Percentiles rank a stretch among this genome's conserved stretches.
Evolutionary conservation across 352 stramenopile genomes (phyloP).

Genomic region (Pythium oligandrum): DNA sequence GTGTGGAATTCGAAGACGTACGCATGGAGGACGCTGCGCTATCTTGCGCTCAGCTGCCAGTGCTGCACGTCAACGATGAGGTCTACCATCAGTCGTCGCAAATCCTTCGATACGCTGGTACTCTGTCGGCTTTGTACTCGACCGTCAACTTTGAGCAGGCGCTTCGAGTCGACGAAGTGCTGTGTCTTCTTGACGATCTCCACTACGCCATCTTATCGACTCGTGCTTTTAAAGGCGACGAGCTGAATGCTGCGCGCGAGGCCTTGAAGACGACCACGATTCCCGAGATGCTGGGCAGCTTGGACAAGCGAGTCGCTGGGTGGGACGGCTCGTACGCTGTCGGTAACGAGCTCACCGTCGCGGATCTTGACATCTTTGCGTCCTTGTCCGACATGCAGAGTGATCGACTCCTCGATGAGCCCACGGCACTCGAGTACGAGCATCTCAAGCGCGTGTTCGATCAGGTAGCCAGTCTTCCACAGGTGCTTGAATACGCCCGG

Average conservation of each 20-base stretch:
- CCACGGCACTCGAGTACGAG: constrained; percentile 14
- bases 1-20: constrained; percentile 54
- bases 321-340: constrained; percentile 16
- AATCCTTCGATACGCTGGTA: constrained; percentile 34
- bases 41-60: constrained; percentile 30
- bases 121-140: constrained; percentile 24
- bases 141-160: constrained; percentile 17
- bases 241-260: constrained; percentile 7
- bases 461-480: constrained; percentile 21
- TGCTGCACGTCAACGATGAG: constrained; percentile 24
- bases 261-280: constrained; percentile 7
- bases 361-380: constrained; percentile 27
- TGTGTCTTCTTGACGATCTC: constrained; percentile 16
- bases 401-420: constrained; percentile 17
- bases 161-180: constrained; percentile 23
- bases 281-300: constrained; percentile 3
- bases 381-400: constrained; percentile 18
- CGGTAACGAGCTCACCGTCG: constrained; percentile 18
- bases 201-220: constrained; percentile 15
- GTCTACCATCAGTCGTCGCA: constrained; percentile 40
- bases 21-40: constrained; percentile 25
- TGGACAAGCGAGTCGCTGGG: constrained; percentile 10
- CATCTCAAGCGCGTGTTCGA: constrained; percentile 22
- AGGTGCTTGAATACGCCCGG: constrained; percentile 30
- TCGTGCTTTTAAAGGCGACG: constrained; percentile 11